Conservation (phyloP, 225 moss, liverwort and hornwort species). For the Thuidium tamariscinum region DNA sequence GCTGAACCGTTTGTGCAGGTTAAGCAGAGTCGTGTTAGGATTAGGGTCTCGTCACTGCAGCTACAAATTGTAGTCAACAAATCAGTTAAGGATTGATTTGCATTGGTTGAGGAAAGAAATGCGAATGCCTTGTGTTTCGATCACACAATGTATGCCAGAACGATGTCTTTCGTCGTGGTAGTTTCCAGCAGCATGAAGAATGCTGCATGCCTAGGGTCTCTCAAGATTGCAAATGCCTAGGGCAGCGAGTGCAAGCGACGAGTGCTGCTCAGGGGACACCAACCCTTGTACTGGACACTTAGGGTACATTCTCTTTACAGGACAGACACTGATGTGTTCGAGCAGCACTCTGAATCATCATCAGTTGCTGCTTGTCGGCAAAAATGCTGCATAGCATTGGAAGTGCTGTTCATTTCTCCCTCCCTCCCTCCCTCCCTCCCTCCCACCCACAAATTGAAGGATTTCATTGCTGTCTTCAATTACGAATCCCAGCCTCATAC, state of each 20-base stretch:
- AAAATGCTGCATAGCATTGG: neutral
- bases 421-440: too few relatives aligned
- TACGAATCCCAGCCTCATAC: neutral
- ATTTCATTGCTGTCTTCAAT: neutral
- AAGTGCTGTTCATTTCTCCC: neutral
- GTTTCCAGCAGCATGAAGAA: neutral
- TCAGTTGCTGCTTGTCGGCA: neutral
- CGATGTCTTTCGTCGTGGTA: neutral
- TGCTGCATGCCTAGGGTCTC: neutral
- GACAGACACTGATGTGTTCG: neutral
- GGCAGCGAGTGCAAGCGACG: neutral
- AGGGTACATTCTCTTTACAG: neutral
- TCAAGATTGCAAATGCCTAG: neutral
- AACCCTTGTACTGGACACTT: neutral
- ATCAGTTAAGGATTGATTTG: neutral
- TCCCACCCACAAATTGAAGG: too few relatives aligned
- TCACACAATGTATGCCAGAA: neutral
- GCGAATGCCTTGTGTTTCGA: neutral
- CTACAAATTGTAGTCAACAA: neutral
- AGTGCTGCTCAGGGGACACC: neutral
- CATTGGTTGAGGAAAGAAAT: neutral
- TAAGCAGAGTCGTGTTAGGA: neutral
- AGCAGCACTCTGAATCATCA: neutral
- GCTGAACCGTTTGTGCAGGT: neutral
- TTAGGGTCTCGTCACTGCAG: neutral